Conservation (phyloP, 2,329 filamentous ascomycete species). For the Stagonosporopsis rhizophila region DNA sequence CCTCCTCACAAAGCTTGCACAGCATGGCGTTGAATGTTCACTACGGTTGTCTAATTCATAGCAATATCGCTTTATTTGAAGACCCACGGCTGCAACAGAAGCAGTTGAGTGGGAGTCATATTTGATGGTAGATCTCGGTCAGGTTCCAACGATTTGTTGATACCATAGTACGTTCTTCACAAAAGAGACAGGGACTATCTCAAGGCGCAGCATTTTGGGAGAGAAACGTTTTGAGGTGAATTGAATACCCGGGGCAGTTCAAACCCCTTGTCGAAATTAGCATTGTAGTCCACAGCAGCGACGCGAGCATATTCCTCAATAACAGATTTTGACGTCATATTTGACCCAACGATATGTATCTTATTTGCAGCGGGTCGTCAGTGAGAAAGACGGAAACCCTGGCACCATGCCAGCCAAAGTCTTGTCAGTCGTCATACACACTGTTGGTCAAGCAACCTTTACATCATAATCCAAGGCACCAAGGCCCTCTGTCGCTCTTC, state of each 20-base stretch:
- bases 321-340: background rate
- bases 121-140: background rate
- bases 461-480: slow-evolving; percentile 16
- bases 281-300: background rate
- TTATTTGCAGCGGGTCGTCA: background rate
- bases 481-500: slow-evolving; percentile 5
- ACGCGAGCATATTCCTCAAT: background rate
- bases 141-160: background rate
- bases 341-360: background rate
- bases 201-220: slow-evolving; percentile 2
- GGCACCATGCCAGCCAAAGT: background rate
- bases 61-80: background rate
- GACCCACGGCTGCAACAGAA: background rate
- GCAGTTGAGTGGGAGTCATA: background rate
- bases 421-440: slow-evolving; percentile 5
- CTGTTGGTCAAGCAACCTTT: background rate
- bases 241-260: background rate
- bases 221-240: background rate
- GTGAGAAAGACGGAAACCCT: background rate
- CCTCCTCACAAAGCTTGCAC: slow-evolving; percentile 7
- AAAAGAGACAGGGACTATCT: background rate
- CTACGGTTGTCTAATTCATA: background rate
- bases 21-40: slow-evolving; percentile 9
- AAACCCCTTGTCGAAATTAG: background rate
- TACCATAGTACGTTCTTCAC: background rate